phyloP scores from a whole-genome alignment of 352 stramenopile species.

The Phytophthora aleatoria region DNA sequence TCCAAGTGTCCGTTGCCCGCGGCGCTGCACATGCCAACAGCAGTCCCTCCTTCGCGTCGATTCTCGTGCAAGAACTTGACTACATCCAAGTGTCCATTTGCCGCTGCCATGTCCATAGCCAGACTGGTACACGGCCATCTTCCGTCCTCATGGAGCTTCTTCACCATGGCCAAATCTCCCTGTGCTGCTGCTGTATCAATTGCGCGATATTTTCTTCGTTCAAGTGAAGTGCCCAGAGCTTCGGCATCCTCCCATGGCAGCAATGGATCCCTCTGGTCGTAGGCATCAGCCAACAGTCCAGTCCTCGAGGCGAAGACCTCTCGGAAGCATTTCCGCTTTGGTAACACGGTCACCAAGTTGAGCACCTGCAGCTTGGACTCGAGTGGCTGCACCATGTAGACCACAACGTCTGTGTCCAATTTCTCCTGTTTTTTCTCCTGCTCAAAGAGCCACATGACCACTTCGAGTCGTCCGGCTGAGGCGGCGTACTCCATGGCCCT shows the following conservation, averaged over 20 bases:
- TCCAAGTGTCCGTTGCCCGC: slow-evolving; percentile 45
- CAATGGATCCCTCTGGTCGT: slow-evolving; percentile 41
- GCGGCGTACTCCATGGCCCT: slow-evolving; percentile 50
- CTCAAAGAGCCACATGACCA: slow-evolving; percentile 43
- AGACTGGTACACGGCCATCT: slow-evolving; percentile 43
- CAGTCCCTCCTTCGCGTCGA: slow-evolving; percentile 43
- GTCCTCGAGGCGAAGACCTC: slow-evolving; percentile 40
- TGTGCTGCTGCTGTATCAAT: slow-evolving; percentile 38
- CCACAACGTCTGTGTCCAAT: slow-evolving; percentile 10
- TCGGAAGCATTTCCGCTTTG: slow-evolving; percentile 29
- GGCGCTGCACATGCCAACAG: slow-evolving; percentile 41
- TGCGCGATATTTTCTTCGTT: slow-evolving; percentile 25
- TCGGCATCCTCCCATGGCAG: slow-evolving; percentile 27
- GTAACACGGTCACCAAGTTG: slow-evolving; percentile 48
- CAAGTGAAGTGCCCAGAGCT: slow-evolving; percentile 17
- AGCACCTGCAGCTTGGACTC: slow-evolving; percentile 31
- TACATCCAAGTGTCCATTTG: slow-evolving; percentile 42
- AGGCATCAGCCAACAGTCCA: slow-evolving; percentile 32
- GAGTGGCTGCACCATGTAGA: slow-evolving; percentile 42
- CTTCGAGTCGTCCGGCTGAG: slow-evolving; percentile 31
- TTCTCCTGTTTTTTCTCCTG: slow-evolving; percentile 24
- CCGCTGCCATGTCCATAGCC: slow-evolving; percentile 47
- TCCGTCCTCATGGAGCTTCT: slow-evolving; percentile 36
- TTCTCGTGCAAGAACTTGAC: slow-evolving; percentile 48
- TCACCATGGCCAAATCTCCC: slow-evolving; percentile 42